Percentiles rank a stretch among this genome's conserved stretches.
Evolutionary conservation across 768 basidiomycete genomes (phyloP).

Genomic region (Polyporus arcularius): DNA sequence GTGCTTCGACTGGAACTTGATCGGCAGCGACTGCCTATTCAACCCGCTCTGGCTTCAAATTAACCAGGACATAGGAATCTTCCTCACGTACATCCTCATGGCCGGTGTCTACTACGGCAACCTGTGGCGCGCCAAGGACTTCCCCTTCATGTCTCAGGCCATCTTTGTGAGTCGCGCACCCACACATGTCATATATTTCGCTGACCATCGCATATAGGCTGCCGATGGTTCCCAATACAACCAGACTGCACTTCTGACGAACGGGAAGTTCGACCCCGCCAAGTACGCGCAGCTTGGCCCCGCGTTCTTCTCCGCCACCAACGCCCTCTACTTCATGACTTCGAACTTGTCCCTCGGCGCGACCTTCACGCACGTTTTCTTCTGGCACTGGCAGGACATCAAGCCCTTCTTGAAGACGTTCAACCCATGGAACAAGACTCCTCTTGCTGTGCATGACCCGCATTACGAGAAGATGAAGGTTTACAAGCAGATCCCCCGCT

Average conservation of each 20-base stretch:
- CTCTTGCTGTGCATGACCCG: slow-evolving; percentile 37
- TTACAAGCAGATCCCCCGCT: slow-evolving; percentile 46
- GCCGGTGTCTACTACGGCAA: slow-evolving; percentile 41
- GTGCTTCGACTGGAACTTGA: slow-evolving; percentile 64
- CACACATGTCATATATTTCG: neutral
- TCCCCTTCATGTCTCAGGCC: slow-evolving; percentile 52
- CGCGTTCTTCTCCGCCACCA: slow-evolving; percentile 39
- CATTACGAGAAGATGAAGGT: slow-evolving; percentile 60
- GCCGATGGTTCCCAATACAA: slow-evolving; percentile 31
- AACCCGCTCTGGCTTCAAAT: slow-evolving; percentile 29
- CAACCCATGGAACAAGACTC: slow-evolving; percentile 36
- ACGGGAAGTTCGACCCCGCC: slow-evolving; percentile 30
- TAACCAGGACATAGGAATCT: slow-evolving; percentile 30
- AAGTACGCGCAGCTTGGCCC: slow-evolving; percentile 32
- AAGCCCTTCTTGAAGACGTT: slow-evolving; percentile 35
- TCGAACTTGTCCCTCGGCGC: slow-evolving; percentile 38
- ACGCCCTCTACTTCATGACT: slow-evolving; percentile 36
- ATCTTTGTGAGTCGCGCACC: slow-evolving; percentile 24
- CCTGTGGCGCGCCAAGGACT: slow-evolving; percentile 56
- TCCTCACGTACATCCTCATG: slow-evolving; percentile 35
- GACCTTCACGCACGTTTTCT: slow-evolving; percentile 34
- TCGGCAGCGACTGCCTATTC: slow-evolving; percentile 46
- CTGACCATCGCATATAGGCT: slow-evolving; percentile 10
- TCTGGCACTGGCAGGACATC: slow-evolving; percentile 40
- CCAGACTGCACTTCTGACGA: slow-evolving; percentile 54